Evolutionary conservation across 495 filamentous ascomycete species (phyloP), one percentile per base, ranked within the genome.

Genomic region (Podospora pseudoanserina): DNA sequence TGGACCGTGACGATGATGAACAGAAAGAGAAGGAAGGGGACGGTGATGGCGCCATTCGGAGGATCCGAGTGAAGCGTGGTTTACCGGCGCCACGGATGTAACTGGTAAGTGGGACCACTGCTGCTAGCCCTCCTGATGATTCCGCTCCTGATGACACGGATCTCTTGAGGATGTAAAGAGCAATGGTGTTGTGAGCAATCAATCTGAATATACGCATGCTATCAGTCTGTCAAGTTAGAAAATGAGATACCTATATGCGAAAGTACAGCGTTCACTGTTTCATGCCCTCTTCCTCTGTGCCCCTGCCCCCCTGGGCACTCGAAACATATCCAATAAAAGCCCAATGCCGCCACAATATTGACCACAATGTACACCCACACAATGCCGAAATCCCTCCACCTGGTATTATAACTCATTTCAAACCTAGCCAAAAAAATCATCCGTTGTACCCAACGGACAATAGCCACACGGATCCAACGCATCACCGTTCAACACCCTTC

Each of bases 321-420:
- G 78, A 72, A 19, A 19, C 19, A 19, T 19, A 82, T 71, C 68
- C 81, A 85, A 70, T 85, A 85, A 27, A 84, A 72, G 28, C 75
- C 53, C 16, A 85, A 77, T 6, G 83, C 82, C 13, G 78, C 79
- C 11, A 76, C 65, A 64, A 84, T 76, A 66, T 85, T 84, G 72
- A 85, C 84, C 5, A 78, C 72, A 64, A 83, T 82, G 54, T 83
- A 85, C 5, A 77, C 80, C 79, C 80, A 84, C 49, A 80, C 77
- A 7, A 84, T 72, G 2, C 83, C 83, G 63, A 77, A 85, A 66
- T 85, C 81, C 32, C 82, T 76, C 83, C 83, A 85, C 65, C 82
- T 72, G 44, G 81, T 68, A 44, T 69, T 72, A 69, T 78, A 83
- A 11, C 39, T 26, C 63, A 85, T 83, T 67, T 77, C 78, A 30